These are phyloP conservation scores for Cymbopogon flexuosus DNA, from an alignment of 202 grass and related monocot species.

Conservation along the genomic window DNA sequence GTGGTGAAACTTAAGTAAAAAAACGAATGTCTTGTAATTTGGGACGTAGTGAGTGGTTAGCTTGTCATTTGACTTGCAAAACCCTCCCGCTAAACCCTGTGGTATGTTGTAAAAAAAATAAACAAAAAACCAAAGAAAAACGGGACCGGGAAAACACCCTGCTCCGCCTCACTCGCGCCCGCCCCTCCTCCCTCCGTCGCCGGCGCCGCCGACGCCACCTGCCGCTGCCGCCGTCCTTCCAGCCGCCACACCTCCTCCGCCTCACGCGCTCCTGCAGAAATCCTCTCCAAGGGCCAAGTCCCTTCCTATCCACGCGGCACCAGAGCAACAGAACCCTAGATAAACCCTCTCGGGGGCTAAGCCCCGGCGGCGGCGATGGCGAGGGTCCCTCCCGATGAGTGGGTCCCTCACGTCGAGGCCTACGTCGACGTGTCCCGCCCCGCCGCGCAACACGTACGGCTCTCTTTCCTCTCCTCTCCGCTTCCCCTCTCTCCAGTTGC, in stretches of 20 bases:
- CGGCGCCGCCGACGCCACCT: not conserved
- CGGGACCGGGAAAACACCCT: no score
- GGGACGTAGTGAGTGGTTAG: no score
- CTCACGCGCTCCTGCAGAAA: not conserved
- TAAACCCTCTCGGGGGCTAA: conserved; percentile 23
- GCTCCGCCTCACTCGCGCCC: not conserved
- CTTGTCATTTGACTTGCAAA: no score
- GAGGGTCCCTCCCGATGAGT: conserved; percentile 36
- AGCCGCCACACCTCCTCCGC: not conserved
- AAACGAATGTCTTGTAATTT: no score
- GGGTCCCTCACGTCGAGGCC: conserved; percentile 57
- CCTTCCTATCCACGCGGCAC: not conserved
- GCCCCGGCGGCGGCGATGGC: conserved; percentile 36
- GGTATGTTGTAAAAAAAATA: no score
- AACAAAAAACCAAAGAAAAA: no score
- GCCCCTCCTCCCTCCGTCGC: not conserved
- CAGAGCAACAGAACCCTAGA: conserved; percentile 35
- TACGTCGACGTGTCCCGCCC: conserved; percentile 56
- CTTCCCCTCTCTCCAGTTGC: not conserved
- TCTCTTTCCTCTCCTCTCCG: not conserved
- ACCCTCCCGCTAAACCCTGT: not conserved
- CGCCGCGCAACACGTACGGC: conserved; percentile 45
- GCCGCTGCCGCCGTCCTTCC: not conserved
- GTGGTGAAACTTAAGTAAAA: no score
- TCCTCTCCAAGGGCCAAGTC: not conserved